Evolutionary conservation across 2,329 filamentous ascomycete genomes (phyloP).

Genomic region (Epichloe gansuensis): DNA sequence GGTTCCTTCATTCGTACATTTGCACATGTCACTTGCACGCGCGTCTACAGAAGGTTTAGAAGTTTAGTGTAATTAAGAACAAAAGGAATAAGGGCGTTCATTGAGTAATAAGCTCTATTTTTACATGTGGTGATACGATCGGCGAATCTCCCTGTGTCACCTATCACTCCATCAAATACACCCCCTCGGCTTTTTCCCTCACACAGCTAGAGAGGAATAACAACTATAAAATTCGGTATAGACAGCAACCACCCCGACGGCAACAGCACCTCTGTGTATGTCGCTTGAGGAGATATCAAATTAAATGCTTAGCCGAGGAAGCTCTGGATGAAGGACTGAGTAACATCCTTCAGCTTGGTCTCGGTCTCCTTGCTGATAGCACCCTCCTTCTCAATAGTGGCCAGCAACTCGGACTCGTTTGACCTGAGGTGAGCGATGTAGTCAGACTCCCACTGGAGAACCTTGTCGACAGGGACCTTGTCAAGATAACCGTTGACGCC

Average conservation of each 20-base stretch:
- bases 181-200: constrained; percentile 31
- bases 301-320: constrained; percentile 48
- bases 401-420: constrained; percentile 74
- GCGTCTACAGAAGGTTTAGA: neutral
- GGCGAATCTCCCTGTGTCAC: constrained; percentile 31
- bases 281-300: constrained; percentile 17
- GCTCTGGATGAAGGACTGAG: constrained; percentile 80
- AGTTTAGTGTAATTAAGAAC: constrained; percentile 22
- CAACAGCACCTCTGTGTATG: constrained; percentile 20
- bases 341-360: constrained; percentile 65
- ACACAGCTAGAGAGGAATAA: constrained; percentile 30
- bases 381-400: constrained; percentile 90
- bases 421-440: constrained; percentile 85
- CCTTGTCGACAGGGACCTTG: constrained; percentile 75
- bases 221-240: constrained; percentile 31
- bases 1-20: neutral
- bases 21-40: neutral
- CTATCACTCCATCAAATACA: constrained; percentile 35
- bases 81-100: constrained; percentile 49
- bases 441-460: constrained; percentile 87
- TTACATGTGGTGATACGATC: constrained; percentile 46
- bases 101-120: constrained; percentile 50
- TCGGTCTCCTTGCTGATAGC: constrained; percentile 90
- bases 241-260: constrained; percentile 30
- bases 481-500: constrained; percentile 98